Evolutionary conservation across 148 eudicot species (phyloP).

Genomic region (Cornus controversa): DNA sequence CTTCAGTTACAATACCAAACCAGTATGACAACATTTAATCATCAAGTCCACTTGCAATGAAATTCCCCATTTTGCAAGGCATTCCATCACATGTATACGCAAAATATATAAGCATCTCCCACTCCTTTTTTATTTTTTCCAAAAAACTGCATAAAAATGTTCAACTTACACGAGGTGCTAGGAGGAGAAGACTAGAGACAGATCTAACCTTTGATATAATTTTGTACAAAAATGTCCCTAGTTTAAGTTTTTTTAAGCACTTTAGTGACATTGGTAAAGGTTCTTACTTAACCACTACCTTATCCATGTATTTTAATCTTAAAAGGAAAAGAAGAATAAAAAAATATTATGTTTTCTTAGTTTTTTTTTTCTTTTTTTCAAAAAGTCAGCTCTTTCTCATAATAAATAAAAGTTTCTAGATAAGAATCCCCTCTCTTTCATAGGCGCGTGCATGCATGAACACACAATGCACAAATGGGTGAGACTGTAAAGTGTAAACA

Average conservation of each 20-base stretch:
- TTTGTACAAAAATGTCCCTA: no score
- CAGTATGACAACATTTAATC: constrained; percentile 14
- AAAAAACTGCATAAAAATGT: no score
- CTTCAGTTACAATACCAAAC: constrained; percentile 1
- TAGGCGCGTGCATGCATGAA: neutral
- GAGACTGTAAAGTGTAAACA: neutral
- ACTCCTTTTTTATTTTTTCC: no score
- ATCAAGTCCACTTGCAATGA: constrained; percentile 22
- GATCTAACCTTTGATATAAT: no score
- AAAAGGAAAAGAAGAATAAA: no score
- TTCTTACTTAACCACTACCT: no score
- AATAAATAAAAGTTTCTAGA: neutral
- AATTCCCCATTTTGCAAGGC: constrained; percentile 11
- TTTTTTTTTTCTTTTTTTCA: neutral
- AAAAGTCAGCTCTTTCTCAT: no score
- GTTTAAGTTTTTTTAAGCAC: no score
- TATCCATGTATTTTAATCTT: no score
- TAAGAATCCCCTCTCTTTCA: no score
- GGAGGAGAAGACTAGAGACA: neutral
- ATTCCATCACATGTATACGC: neutral
- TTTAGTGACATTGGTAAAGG: no score
- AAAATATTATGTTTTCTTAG: neutral
- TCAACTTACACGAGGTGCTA: neutral
- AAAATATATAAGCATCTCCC: no score
- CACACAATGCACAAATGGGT: neutral